phyloP scores from a whole-genome alignment of 1,284 basidiomycete species.

The Austropuccinia psidii region DNA sequence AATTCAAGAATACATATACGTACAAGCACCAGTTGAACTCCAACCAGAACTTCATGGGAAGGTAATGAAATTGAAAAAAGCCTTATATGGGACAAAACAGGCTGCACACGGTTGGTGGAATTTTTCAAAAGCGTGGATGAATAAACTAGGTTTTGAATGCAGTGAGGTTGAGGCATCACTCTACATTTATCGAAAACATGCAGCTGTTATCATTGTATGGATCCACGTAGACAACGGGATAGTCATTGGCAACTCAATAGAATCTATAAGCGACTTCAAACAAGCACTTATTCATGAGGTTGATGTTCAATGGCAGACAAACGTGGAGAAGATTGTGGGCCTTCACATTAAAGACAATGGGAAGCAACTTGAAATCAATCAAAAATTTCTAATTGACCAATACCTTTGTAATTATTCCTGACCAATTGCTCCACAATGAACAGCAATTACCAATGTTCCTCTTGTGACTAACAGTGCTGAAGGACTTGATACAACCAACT shows the following conservation, averaged over 20 bases:
- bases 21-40: neutral
- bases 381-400: neutral
- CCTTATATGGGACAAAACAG: constrained; percentile 12
- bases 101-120: constrained; percentile 14
- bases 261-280: neutral
- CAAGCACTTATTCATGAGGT: neutral
- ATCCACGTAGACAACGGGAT: constrained; percentile 17
- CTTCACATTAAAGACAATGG: neutral
- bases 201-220: neutral
- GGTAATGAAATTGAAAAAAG: neutral
- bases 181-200: neutral
- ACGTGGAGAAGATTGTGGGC: neutral
- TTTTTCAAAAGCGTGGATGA: neutral
- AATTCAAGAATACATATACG: constrained; percentile 11
- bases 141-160: neutral
- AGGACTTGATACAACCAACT: neutral
- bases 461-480: neutral
- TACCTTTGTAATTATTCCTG: neutral
- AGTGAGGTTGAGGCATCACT: neutral
- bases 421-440: neutral
- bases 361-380: neutral
- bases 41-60: neutral
- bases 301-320: neutral
- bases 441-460: neutral
- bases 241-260: neutral